Evolutionary conservation across 1,284 basidiomycete species (phyloP).

Genomic region (Rhizopogon hawkerae): DNA sequence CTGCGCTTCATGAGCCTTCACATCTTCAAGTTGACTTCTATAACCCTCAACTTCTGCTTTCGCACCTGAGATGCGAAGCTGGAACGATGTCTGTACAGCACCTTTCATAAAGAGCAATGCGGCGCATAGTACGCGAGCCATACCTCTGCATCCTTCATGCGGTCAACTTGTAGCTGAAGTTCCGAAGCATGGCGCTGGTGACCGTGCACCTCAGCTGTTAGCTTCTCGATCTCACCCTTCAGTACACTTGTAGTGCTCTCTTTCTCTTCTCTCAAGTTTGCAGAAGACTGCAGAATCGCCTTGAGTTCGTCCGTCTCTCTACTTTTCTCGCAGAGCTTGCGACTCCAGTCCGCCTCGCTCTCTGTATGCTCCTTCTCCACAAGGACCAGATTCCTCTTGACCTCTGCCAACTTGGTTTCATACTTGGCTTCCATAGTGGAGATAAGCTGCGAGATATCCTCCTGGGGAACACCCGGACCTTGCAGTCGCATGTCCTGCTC

Average conservation of each 20-base stretch:
- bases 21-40: slow-evolving; percentile 57
- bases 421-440: slow-evolving; percentile 70
- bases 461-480: slow-evolving; percentile 43
- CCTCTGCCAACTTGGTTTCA: slow-evolving; percentile 64
- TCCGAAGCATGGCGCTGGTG: slow-evolving; percentile 41
- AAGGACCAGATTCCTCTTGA: slow-evolving; percentile 47
- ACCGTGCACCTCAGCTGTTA: slow-evolving; percentile 41
- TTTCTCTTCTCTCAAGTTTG: slow-evolving; percentile 49
- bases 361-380: slow-evolving; percentile 71
- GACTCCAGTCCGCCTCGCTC: slow-evolving; percentile 78
- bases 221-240: slow-evolving; percentile 44
- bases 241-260: slow-evolving; percentile 48
- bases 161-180: slow-evolving; percentile 41
- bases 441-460: slow-evolving; percentile 71
- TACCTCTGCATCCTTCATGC: slow-evolving; percentile 54
- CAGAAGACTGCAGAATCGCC: slow-evolving; percentile 45
- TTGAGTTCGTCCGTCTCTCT: slow-evolving; percentile 73
- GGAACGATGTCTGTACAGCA: slow-evolving; percentile 35
- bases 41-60: slow-evolving; percentile 37
- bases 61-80: slow-evolving; percentile 38
- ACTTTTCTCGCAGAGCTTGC: slow-evolving; percentile 65
- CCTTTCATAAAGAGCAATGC: neutral
- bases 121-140: slow-evolving; percentile 10
- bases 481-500: slow-evolving; percentile 43
- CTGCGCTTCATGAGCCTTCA: slow-evolving; percentile 55